A percentile compares a stretch with the other conserved stretches of the same genome.
Conservation (phyloP, 441 rosid genomes). For the Bruguiera hainesii region DNA sequence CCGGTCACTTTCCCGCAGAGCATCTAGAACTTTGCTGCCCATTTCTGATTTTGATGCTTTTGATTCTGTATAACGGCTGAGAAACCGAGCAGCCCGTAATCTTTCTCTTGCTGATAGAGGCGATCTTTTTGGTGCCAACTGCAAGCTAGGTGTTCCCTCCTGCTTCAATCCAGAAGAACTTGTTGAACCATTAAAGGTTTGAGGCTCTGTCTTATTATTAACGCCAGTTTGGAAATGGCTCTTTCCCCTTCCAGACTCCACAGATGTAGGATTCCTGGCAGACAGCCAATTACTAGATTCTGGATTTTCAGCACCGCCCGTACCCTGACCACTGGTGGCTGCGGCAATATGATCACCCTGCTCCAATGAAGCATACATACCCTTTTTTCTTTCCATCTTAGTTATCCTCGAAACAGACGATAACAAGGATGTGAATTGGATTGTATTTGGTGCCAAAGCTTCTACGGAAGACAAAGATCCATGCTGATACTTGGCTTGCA, state of each 20-base stretch:
- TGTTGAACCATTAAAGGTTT: slow-evolving; percentile 33
- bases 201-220: slow-evolving; percentile 16
- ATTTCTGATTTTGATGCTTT: slow-evolving; percentile 53
- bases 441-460: slow-evolving; percentile 27
- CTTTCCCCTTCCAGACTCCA: slow-evolving; percentile 22
- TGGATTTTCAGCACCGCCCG: slow-evolving; percentile 26
- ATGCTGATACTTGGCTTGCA: slow-evolving; percentile 32
- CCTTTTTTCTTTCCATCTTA: slow-evolving; percentile 27
- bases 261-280: slow-evolving; percentile 15
- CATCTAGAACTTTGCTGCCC: slow-evolving; percentile 74
- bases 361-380: slow-evolving; percentile 34
- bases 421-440: slow-evolving; percentile 20
- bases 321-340: slow-evolving; percentile 28
- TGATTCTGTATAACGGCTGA: slow-evolving; percentile 52
- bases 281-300: slow-evolving; percentile 25
- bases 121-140: slow-evolving; percentile 33
- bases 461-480: slow-evolving; percentile 21
- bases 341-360: slow-evolving; percentile 37
- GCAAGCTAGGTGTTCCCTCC: slow-evolving; percentile 14
- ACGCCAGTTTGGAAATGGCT: slow-evolving; percentile 13
- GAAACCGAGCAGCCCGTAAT: slow-evolving; percentile 76
- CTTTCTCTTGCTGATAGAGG: slow-evolving; percentile 79
- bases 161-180: slow-evolving; percentile 23
- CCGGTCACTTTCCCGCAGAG: slow-evolving; percentile 65
- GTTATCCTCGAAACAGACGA: slow-evolving; percentile 25